These are phyloP conservation scores for Sphaerosporella brunnea DNA, from an alignment of 495 filamentous ascomycete genomes.

Conservation along the genomic window DNA sequence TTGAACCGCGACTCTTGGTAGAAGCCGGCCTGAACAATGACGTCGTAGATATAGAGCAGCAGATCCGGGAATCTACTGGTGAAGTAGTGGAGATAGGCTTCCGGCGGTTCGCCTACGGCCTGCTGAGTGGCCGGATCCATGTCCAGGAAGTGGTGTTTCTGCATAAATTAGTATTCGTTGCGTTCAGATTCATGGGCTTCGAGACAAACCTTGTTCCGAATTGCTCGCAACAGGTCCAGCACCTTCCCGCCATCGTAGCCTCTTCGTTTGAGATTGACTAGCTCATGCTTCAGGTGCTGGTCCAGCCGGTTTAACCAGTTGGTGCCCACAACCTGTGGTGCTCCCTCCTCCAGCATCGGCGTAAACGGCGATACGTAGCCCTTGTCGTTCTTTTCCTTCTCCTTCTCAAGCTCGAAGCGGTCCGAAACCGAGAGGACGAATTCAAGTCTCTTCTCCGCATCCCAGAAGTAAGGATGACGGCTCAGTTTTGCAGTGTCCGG, in stretches of 20 bases:
- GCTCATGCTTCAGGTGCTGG: constrained; percentile 55
- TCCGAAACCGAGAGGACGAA: constrained; percentile 91
- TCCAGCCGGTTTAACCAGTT: constrained; percentile 60
- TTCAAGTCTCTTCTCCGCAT: constrained; percentile 60
- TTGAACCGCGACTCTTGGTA: constrained; percentile 18
- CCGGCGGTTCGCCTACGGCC: constrained; percentile 61
- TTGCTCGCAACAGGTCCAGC: constrained; percentile 69
- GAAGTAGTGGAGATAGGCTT: constrained; percentile 81
- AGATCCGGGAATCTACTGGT: constrained; percentile 61
- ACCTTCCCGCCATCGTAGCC: constrained; percentile 62
- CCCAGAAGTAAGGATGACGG: constrained; percentile 94
- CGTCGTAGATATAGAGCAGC: constrained; percentile 37
- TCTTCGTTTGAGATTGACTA: constrained; percentile 82
- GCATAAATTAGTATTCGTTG: background rate
- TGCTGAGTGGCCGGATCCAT: constrained; percentile 64
- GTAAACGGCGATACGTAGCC: constrained; percentile 39
- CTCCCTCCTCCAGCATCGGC: constrained; percentile 42
- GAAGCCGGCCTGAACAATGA: constrained; percentile 18
- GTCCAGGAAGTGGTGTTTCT: constrained; percentile 76
- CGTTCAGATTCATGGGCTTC: background rate
- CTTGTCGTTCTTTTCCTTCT: constrained; percentile 68
- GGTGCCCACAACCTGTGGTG: constrained; percentile 35
- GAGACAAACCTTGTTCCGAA: constrained; percentile 58
- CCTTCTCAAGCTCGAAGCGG: constrained; percentile 82
- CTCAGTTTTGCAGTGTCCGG: constrained; percentile 61